Conservation (phyloP, 305 asterid species). For the Fraxinus baroniana region DNA sequence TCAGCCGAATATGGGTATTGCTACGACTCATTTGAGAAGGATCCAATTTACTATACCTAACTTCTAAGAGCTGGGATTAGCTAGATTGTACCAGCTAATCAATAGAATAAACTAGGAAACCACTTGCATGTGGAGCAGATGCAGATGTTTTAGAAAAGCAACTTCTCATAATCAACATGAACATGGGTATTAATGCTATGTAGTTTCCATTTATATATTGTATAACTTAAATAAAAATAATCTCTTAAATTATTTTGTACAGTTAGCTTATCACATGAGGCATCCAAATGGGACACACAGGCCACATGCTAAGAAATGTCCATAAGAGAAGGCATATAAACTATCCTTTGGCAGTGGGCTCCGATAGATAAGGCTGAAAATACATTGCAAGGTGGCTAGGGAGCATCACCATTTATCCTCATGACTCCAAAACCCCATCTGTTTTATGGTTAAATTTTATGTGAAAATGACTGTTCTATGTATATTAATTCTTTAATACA, state of each 20-base stretch:
- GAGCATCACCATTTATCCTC: constrained; percentile 37
- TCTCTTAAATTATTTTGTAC: constrained; percentile 15
- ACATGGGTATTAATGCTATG: constrained; percentile 41
- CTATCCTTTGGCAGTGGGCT: background rate
- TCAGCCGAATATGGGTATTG: background rate
- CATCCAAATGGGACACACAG: constrained; percentile 23
- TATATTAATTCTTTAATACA: too few species aligned
- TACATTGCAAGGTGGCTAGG: constrained; percentile 55
- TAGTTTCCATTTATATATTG: constrained; percentile 22
- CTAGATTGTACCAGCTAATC: background rate
- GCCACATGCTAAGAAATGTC: constrained; percentile 31
- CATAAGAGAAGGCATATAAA: background rate
- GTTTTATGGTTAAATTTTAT: background rate
- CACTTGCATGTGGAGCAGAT: constrained; percentile 47
- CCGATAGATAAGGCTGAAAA: background rate
- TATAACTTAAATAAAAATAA: constrained; percentile 14
- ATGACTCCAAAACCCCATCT: constrained; percentile 17
- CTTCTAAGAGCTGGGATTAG: background rate
- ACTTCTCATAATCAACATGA: constrained; percentile 36
- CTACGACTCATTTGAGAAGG: background rate
- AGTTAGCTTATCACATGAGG: constrained; percentile 60
- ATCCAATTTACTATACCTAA: background rate
- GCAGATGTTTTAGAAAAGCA: constrained; percentile 24
- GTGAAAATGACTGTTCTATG: background rate
- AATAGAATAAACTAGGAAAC: background rate